These are phyloP conservation scores for Entophlyctis luteolus DNA, from an alignment of 192 early-diverging fungal species.

Conservation along the genomic window DNA sequence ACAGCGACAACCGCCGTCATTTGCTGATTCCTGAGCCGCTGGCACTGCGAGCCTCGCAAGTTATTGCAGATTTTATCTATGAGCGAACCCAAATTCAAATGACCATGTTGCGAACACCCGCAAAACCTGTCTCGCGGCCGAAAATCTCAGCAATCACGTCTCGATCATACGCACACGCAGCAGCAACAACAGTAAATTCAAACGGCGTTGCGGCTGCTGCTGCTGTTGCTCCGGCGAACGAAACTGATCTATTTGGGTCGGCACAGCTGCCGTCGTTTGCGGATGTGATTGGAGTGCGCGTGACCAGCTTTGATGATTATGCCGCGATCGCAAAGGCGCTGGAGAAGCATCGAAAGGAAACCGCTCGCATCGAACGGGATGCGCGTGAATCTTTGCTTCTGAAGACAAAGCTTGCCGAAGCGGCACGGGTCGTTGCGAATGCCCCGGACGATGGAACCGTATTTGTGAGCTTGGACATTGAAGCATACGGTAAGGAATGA, in stretches of 20 bases:
- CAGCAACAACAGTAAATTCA: not conserved
- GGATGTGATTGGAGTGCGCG: slow-evolving; percentile 17
- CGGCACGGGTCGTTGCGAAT: not conserved
- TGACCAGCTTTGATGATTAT: slow-evolving; percentile 3
- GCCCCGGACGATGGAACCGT: not conserved
- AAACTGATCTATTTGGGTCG: no score
- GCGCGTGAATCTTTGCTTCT: not conserved
- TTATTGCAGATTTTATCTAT: not conserved
- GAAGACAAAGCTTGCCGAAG: not conserved
- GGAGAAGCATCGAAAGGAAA: slow-evolving; percentile 17
- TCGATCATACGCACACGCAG: not conserved
- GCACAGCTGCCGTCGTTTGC: no score
- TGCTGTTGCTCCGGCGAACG: no score
- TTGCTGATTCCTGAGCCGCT: not conserved
- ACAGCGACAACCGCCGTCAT: slow-evolving; percentile 6
- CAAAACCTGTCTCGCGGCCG: not conserved
- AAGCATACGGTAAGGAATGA: slow-evolving; percentile 1
- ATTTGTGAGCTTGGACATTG: slow-evolving; percentile 20
- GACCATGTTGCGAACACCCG: no score
- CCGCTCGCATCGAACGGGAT: slow-evolving; percentile 10
- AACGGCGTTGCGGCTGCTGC: no score
- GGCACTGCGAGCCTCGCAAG: not conserved
- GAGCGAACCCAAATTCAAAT: no score
- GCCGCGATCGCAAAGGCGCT: slow-evolving; percentile 10
- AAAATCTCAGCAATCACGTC: not conserved